Conservation (phyloP, 2,329 filamentous ascomycete species). For the Ophiostoma sp. region DNA sequence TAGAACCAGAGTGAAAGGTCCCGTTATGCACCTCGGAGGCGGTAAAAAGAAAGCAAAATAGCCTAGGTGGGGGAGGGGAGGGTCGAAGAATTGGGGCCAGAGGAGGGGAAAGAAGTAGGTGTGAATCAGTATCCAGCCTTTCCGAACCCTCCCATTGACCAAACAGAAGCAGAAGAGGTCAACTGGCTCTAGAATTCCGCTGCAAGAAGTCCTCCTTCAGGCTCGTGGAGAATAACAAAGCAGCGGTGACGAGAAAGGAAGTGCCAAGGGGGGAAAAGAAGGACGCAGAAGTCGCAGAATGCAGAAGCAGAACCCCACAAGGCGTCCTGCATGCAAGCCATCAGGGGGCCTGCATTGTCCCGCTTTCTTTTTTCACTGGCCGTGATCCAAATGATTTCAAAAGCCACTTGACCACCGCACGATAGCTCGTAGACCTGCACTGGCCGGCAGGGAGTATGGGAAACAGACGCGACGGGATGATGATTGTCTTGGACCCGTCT, state of each 20-base stretch:
- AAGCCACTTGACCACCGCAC: too few species aligned
- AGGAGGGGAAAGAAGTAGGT: background rate
- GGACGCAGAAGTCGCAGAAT: background rate
- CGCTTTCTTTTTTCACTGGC: background rate
- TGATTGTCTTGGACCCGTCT: background rate
- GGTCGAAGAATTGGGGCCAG: background rate
- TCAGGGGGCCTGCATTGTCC: background rate
- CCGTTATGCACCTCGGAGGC: background rate
- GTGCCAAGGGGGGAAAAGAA: background rate
- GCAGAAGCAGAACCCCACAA: background rate
- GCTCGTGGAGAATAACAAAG: background rate
- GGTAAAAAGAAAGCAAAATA: background rate
- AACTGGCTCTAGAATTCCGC: background rate
- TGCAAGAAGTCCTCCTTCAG: constrained; percentile 1
- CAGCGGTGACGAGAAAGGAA: background rate
- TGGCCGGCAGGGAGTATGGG: background rate
- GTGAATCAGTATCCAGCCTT: background rate
- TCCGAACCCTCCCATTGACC: background rate
- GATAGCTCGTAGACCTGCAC: background rate
- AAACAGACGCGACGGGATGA: background rate
- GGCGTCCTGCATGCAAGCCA: constrained; percentile 2
- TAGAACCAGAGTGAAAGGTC: background rate
- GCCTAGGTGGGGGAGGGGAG: background rate
- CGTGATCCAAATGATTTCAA: too few species aligned
- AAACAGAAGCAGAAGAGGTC: background rate